Conservation (phyloP, 139 green algal species). For the Chlorella sp. region DNA sequence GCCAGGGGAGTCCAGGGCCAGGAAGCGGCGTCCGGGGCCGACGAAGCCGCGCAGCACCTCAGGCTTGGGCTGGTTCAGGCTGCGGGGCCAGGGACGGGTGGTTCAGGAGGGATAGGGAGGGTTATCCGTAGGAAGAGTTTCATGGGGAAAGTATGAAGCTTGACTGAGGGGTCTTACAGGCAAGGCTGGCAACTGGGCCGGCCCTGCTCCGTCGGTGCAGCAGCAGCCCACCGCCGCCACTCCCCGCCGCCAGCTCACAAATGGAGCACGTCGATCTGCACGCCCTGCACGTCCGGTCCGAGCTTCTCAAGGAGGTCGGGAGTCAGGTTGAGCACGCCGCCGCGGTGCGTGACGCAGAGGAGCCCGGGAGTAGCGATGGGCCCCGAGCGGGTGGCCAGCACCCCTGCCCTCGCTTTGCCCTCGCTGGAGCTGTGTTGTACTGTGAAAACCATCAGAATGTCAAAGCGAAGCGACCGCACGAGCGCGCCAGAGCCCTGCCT, state of each 20-base stretch:
- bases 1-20: constrained; percentile 39
- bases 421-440: constrained; percentile 12
- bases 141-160: neutral
- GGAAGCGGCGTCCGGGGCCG: constrained; percentile 47
- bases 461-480: neutral
- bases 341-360: constrained; percentile 66
- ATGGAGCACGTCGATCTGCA: constrained; percentile 62
- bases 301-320: constrained; percentile 66
- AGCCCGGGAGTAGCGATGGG: constrained; percentile 56
- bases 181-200: neutral
- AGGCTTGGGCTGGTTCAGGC: constrained; percentile 56
- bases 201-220: no score
- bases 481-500: neutral
- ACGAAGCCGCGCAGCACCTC: constrained; percentile 31
- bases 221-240: neutral
- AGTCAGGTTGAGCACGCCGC: constrained; percentile 59
- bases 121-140: no score
- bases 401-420: constrained; percentile 21
- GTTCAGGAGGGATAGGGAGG: neutral
- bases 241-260: constrained; percentile 55
- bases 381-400: neutral
- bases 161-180: neutral
- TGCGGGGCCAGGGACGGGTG: constrained; percentile 44
- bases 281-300: constrained; percentile 36
- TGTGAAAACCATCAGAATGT: neutral